Evolutionary conservation across 2,329 filamentous ascomycete genomes (phyloP), one percentile per base, ranked within the genome.

Genomic region (Trichoderma lentiforme): DNA sequence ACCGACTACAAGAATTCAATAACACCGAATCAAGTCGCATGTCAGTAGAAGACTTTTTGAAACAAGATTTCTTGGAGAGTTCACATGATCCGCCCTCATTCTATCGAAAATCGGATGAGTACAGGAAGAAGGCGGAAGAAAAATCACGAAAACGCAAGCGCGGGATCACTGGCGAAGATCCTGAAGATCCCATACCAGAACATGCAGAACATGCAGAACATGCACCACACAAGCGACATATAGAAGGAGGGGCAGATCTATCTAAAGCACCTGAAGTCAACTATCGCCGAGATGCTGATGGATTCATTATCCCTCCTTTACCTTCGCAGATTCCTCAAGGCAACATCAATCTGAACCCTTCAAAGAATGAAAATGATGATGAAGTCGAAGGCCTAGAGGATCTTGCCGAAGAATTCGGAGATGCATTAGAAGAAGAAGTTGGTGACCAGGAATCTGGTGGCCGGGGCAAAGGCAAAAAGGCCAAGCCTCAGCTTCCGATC

Each of bases 1-100:
- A 95, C 79, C 94, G 96, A 73, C 84, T 99, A 11, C 91, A 95
- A 75, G 96, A 99, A 79, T 99, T 98, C 82, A 94, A 93, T 74
- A 88, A 91, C 36, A 97, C 95, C 0, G 92, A 93, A 74, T 94
- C 92, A 73, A 94, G 94, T 75, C 89, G 90, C 65, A 87, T 98
- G 81, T 96, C 94, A 0, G 93, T 99, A 24, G 92, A 95, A 73
- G 92, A 98, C 77, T 97, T 97, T 77, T 86, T 93, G 62, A 88
- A 90, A 74, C 86, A 89, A 65, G 91, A 91, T 72, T 91, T 93
- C 73, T 81, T 94, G 24, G 93, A 95, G 76, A 90, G 91, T 28
- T 85, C 84, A 1, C 91, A 93, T 74, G 93, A 97, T 76, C 96
- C 96, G 0, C 96, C 96, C 0, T 91, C 94, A 0, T 92, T 96